Evolutionary conservation across 768 basidiomycete species (phyloP), one percentile per base, ranked within the genome.

Genomic region (Phylloporus arenicola): DNA sequence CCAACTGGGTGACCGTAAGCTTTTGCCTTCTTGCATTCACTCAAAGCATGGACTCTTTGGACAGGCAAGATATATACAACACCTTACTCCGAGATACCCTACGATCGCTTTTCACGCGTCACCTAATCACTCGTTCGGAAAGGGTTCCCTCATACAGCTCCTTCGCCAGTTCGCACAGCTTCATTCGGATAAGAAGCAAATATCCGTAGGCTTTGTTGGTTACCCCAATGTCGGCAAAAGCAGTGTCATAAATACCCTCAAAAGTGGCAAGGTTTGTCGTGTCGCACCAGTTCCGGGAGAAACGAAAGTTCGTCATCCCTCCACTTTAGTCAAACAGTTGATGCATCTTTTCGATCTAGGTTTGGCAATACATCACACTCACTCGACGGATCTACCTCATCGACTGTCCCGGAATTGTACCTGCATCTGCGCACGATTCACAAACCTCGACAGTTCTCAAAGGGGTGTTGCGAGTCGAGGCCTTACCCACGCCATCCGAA

Each of bases 341-440:
- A 53, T 24, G 3, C 33, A 52, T 43, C 33, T 38, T 50, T 8
- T 40, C 34, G 17, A n/a, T 33, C 14, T 49, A 70, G 70, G 94
- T 98, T 57, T 99, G 96, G 96, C 95, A 99, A 78, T 99, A 99
- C 70, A 97, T 99, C 73, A 94, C 92, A 25, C 75, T 99, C 37
- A 99, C 94, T 52, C 82, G 87, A 55, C 81, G 89, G 47, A 99
- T 99, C 65, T 99, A 97, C 75, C 86, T 99, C 58, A 97, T 99
- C 72, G 96, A 99, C 71, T 99, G 96, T 66, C 96, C 96, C 25
- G 96, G 96, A 43, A 90, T 98, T 68, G 96, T 97, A 2, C 95
- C 95, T 2, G 86, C 92, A 16, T 94, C 92, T 20, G 88, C 92
- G 2, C 78, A 88, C 54, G 94, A 98, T 68, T 81, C 88, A 2